These are phyloP conservation scores for Ilyonectria destructans DNA, from an alignment of 2,329 filamentous ascomycete species.

Conservation along the genomic window DNA sequence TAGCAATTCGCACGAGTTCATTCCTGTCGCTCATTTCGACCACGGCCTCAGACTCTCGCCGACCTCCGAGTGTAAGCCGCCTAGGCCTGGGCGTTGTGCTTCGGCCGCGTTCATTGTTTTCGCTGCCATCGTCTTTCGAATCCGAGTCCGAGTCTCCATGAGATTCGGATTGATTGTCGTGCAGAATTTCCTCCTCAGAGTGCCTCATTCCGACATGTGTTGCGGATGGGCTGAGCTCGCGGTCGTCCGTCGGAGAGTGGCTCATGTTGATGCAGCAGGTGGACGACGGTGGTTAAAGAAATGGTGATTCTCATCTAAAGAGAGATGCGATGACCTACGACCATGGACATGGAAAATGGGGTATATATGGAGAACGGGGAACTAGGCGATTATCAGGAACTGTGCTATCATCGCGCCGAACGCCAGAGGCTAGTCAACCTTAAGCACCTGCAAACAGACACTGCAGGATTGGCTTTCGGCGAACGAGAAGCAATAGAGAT, in stretches of 20 bases:
- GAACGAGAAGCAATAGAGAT: background rate
- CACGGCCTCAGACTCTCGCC: conserved; percentile 24
- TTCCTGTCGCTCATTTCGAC: conserved; percentile 54
- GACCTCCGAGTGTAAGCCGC: background rate
- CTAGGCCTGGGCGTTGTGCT: background rate
- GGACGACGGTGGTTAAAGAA: background rate
- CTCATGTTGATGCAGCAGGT: background rate
- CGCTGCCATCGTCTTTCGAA: background rate
- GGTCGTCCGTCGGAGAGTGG: background rate
- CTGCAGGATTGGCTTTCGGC: background rate
- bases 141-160: background rate
- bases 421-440: background rate
- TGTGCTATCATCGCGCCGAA: background rate
- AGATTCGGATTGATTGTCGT: background rate
- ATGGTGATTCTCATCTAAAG: background rate
- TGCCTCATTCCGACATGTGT: background rate
- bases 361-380: background rate
- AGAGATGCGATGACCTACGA: background rate
- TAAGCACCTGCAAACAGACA: background rate
- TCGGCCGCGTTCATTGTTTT: background rate
- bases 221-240: background rate
- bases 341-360: background rate
- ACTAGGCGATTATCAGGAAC: background rate
- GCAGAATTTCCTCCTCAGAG: background rate
- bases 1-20: conserved; percentile 60